Evolutionary conservation across 306 rosid genomes (phyloP).

Genomic region (Cicer yamashitae): DNA sequence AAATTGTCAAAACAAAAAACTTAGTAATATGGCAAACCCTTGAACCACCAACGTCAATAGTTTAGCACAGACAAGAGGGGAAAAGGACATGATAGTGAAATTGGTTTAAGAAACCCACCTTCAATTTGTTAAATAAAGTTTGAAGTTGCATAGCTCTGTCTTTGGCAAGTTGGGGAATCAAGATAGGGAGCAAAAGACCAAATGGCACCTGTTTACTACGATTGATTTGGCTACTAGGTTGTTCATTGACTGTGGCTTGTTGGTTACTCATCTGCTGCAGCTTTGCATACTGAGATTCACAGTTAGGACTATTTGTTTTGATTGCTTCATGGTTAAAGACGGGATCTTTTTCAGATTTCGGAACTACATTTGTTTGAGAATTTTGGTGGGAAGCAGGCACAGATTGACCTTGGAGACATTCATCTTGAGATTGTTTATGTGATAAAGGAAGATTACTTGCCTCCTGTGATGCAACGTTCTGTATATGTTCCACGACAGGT

Average conservation of each 20-base stretch:
- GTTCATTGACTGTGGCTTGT: constrained; percentile 71
- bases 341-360: constrained; percentile 59
- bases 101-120: constrained; percentile 55
- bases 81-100: constrained; percentile 24
- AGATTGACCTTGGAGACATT: constrained; percentile 53
- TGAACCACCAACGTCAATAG: constrained; percentile 1
- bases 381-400: constrained; percentile 60
- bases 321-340: constrained; percentile 54
- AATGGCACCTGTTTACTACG: constrained; percentile 81
- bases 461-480: constrained; percentile 56
- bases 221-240: constrained; percentile 62
- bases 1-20: constrained; percentile 39
- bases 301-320: constrained; percentile 54
- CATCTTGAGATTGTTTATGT: constrained; percentile 67
- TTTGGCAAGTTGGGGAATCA: constrained; percentile 82
- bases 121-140: constrained; percentile 70
- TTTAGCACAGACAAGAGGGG: neutral
- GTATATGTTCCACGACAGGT: constrained; percentile 55
- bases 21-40: constrained; percentile 40
- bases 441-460: constrained; percentile 48
- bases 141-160: constrained; percentile 87
- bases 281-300: constrained; percentile 79
- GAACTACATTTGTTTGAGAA: constrained; percentile 59
- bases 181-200: constrained; percentile 74
- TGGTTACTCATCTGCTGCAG: constrained; percentile 95